phyloP scores from a whole-genome alignment of 2,329 filamentous ascomycete genomes.

The Diaporthe caulivora region DNA sequence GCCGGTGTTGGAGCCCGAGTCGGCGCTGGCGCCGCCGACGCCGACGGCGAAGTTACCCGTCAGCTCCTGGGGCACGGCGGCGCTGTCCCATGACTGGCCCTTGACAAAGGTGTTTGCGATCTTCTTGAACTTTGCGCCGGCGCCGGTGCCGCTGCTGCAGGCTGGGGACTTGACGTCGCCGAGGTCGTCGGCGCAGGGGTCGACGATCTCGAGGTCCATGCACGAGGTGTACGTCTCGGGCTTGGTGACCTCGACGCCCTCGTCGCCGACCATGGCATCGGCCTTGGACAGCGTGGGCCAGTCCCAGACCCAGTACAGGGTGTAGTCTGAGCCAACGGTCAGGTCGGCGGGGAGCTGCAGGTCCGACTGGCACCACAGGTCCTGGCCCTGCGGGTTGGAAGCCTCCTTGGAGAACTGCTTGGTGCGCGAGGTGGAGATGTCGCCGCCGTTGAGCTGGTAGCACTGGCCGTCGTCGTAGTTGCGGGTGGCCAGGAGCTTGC shows the following conservation, averaged over 20 bases:
- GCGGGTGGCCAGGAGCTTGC: slow-evolving; percentile 80
- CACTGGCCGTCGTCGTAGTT: slow-evolving; percentile 93
- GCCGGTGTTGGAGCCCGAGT: slow-evolving; percentile 38
- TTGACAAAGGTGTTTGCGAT: slow-evolving; percentile 48
- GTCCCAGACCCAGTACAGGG: slow-evolving; percentile 97
- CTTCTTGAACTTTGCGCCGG: slow-evolving; percentile 43
- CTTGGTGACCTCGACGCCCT: slow-evolving; percentile 49
- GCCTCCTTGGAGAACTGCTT: slow-evolving; percentile 62
- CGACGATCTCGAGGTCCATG: slow-evolving; percentile 57
- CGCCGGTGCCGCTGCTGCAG: slow-evolving; percentile 47
- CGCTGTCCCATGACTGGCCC: slow-evolving; percentile 56
- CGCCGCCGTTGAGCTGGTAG: slow-evolving; percentile 78
- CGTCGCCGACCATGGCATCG: slow-evolving; percentile 46
- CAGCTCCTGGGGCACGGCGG: slow-evolving; percentile 61
- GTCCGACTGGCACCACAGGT: slow-evolving; percentile 85
- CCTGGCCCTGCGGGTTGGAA: slow-evolving; percentile 65
- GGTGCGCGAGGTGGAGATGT: slow-evolving; percentile 71
- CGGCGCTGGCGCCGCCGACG: slow-evolving; percentile 43
- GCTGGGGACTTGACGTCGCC: slow-evolving; percentile 52
- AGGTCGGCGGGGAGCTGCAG: slow-evolving; percentile 78
- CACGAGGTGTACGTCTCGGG: slow-evolving; percentile 54
- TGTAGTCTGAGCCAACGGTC: slow-evolving; percentile 74
- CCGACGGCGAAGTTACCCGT: slow-evolving; percentile 58
- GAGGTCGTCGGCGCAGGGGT: slow-evolving; percentile 52
- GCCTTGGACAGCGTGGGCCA: slow-evolving; percentile 75